Conservation (phyloP, 129 eudicot species). For the Glebionis coronaria region DNA sequence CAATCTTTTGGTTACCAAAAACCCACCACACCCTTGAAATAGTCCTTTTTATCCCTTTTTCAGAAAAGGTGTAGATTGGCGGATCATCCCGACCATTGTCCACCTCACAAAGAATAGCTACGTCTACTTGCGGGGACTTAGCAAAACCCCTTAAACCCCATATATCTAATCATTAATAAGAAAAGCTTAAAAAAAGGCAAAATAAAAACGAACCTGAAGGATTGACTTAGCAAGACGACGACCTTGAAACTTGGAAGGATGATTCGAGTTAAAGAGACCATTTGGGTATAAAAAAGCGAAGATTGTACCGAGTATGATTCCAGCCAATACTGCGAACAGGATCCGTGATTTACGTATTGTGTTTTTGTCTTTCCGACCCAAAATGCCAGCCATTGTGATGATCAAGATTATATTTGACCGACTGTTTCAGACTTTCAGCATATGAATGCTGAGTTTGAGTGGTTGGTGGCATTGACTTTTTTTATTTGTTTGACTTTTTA, state of each 20-base stretch:
- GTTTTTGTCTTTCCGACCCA: slow-evolving; percentile 53
- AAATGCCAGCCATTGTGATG: slow-evolving; percentile 35
- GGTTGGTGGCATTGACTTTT: too few species aligned
- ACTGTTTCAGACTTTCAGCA: background rate
- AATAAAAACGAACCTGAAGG: slow-evolving; percentile 48
- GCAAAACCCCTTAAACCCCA: background rate
- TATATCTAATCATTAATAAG: background rate
- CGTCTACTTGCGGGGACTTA: too few species aligned
- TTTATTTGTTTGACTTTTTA: slow-evolving; percentile 4
- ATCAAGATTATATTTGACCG: too few species aligned
- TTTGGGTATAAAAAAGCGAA: slow-evolving; percentile 61
- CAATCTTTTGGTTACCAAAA: background rate
- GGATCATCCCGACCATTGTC: too few species aligned
- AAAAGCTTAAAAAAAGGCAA: background rate
- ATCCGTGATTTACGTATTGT: slow-evolving; percentile 48
- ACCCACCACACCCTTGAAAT: too few species aligned
- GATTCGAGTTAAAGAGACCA: slow-evolving; percentile 41
- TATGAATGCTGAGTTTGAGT: background rate
- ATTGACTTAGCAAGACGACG: slow-evolving; percentile 46
- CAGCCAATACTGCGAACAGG: slow-evolving; percentile 54
- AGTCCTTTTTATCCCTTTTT: too few species aligned
- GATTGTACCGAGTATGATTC: slow-evolving; percentile 48
- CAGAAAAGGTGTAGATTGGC: too few species aligned
- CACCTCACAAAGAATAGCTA: too few species aligned
- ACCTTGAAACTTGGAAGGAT: slow-evolving; percentile 20